Base-by-base conservation (phyloP, 352 stramenopile species). In the Phytophthora meadii region DNA sequence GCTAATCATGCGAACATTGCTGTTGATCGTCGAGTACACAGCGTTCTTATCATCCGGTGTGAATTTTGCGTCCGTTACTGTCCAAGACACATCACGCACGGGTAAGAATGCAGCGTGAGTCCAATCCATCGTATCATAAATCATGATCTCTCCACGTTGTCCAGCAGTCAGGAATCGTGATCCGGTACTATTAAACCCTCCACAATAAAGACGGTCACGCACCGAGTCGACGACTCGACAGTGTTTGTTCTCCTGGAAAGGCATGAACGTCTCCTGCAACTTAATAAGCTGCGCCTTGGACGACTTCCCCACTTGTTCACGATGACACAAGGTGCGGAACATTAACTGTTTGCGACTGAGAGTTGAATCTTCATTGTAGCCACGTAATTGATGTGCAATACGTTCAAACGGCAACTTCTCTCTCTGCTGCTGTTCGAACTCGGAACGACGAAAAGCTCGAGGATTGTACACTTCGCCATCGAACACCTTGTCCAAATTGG, bases 1-100 rank as follows among this genome's bases (percentile, higher is more conserved):
- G 47, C 69, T 81, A 40, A 94, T 84, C 82, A 95, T 92, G 41
- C 83, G 83, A 45, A 95, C 82, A 57, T 90, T 93, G 67, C 74
- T 91, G 55, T 84, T 93, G 57, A 95, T 94, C 14, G 71, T 90
- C 27, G 88, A 85, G 70, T 95, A 95, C 50, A 95, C 53, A 10
- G 93, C 77, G 59, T 74, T 79, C 14, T 74, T 74, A 61, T 92
- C 84, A 30, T 93, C 74, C 0, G 88, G 84, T 6, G 79, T 88
- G 60, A 94, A 95, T 65, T 92, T 92, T 49, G 88, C 88, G 53
- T 95, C 88, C 5, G 84, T 93, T 10, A 95, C 81, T 0, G 88
- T 94, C 88, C 88, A 95, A 25, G 83, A 87, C 17, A 93, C 65
- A 49, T 93, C 83, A 8, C 76, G 82, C n/a, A 85, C 88, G 1